Evolutionary conservation across 2,329 filamentous ascomycete species (phyloP).

Genomic region (Macrophomina phaseolina): DNA sequence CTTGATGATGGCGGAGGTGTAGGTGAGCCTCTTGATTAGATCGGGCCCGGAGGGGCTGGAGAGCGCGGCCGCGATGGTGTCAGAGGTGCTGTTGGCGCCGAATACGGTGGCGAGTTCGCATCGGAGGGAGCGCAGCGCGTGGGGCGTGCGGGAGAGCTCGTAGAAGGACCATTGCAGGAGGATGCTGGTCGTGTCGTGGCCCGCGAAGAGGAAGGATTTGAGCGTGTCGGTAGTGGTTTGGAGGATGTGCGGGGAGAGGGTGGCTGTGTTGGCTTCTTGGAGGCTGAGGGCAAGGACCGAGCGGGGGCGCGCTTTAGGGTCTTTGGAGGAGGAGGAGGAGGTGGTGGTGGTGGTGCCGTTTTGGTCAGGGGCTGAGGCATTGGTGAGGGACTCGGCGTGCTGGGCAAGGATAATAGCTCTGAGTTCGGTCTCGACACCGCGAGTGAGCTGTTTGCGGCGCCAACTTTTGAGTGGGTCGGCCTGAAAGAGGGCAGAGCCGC

Average conservation of each 20-base stretch:
- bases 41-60: constrained; percentile 1
- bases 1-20: constrained; percentile 44
- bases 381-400: constrained; percentile 25
- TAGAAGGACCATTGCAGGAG: constrained; percentile 31
- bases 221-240: constrained; percentile 32
- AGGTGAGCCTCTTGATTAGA: constrained; percentile 39
- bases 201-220: constrained; percentile 43
- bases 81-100: constrained; percentile 29
- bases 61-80: not conserved
- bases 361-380: not conserved
- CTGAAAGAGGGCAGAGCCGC: not conserved
- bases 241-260: constrained; percentile 27
- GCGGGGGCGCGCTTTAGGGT: constrained; percentile 7
- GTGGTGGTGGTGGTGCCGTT: not conserved
- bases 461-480: constrained; percentile 1
- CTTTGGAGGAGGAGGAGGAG: not conserved
- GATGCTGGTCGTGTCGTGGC: constrained; percentile 43
- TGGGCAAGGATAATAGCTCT: constrained; percentile 32
- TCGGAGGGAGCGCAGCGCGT: constrained; percentile 31
- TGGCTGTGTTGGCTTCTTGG: constrained; percentile 8
- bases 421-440: constrained; percentile 29
- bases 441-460: constrained; percentile 27
- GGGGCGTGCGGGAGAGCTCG: constrained; percentile 28
- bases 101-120: constrained; percentile 42
- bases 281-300: constrained; percentile 20